Conservation (phyloP, 108 stramenopile species). For the Conticribra weissflogii region DNA sequence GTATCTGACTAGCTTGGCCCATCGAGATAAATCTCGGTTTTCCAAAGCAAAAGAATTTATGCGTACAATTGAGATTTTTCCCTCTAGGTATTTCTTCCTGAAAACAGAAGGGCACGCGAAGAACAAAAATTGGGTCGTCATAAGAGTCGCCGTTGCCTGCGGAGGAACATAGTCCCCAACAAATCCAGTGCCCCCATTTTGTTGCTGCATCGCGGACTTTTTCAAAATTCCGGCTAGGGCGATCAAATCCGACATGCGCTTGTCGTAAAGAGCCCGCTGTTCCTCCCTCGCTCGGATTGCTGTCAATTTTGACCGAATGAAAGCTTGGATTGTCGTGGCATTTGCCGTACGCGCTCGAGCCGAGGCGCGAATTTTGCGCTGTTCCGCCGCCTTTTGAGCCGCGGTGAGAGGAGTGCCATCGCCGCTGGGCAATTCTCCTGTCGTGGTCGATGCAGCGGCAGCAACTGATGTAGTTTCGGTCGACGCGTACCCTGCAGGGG, state of each 20-base stretch:
- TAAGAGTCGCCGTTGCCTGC: constrained; percentile 63
- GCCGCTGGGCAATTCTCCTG: not conserved
- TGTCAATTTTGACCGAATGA: constrained; percentile 52
- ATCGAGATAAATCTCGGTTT: constrained; percentile 44
- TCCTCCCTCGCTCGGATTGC: constrained; percentile 41
- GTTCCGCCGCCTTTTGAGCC: constrained; percentile 64
- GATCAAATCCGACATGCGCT: constrained; percentile 65
- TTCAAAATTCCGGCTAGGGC: constrained; percentile 53
- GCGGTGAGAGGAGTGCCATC: constrained; percentile 36
- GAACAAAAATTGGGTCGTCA: constrained; percentile 66
- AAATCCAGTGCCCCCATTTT: not conserved
- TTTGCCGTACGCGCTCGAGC: constrained; percentile 45
- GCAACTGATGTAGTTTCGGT: too few species aligned
- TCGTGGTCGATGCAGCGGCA: not conserved
- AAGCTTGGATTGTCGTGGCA: constrained; percentile 60
- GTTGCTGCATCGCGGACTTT: constrained; percentile 20
- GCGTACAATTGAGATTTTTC: constrained; percentile 5
- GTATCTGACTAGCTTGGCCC: constrained; percentile 54
- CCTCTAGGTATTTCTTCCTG: constrained; percentile 15
- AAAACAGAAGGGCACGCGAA: constrained; percentile 55
- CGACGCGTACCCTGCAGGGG: too few species aligned
- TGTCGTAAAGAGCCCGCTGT: constrained; percentile 45
- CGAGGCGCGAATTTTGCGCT: constrained; percentile 65
- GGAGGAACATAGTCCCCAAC: constrained; percentile 66
- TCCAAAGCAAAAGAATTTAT: constrained; percentile 24